Evolutionary conservation across 202 grass and related monocot species (phyloP), one percentile per base, ranked within the genome.

Genomic region (Setaria viridis): DNA sequence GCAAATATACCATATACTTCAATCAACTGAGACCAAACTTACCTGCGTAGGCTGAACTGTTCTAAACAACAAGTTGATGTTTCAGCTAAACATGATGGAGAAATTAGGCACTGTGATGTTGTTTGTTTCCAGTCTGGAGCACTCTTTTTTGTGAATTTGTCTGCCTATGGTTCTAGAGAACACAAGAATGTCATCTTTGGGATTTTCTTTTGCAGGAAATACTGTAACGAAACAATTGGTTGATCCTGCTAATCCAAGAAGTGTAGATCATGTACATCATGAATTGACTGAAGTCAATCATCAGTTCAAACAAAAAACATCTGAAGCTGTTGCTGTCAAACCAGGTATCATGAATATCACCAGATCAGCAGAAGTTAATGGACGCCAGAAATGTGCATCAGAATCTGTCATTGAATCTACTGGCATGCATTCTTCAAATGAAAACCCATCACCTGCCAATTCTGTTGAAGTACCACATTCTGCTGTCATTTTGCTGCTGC

Each of bases 181-280:
- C 62, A 77, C 34, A 42, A 81, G 15, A 20, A 72, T 17, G 11
- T 47, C 20, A 73, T 29, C 29, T 46, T n/a, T 59, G 34, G 7
- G 35, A 20, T 58, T 33, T 79, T 13, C 48, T 68, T 62, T 43
- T 82, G 63, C 64, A 82, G 86, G 63, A 51, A 87, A 75, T 70
- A 43, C 45, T 57, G 5, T n/a, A 29, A 51, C 30, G 8, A 56
- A 69, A 50, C 34, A 42, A 68, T 20, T 13, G 17, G 11, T 41
- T 49, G 79, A 76, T 48, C 39, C 39, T 19, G 53, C 51, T 53
- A 67, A 49, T 70, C 60, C 75, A 62, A 32, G 1, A 62, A 6
- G 59, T 14, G 25, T 5, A 58, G 57, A 65, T 47, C 30, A 9
- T 73, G 11, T 79, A 15, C 43, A 51, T 67, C 37, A 53, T 80